Base-by-base conservation (phyloP, 768 basidiomycete genomes). In the Cytidiella melzeri region DNA sequence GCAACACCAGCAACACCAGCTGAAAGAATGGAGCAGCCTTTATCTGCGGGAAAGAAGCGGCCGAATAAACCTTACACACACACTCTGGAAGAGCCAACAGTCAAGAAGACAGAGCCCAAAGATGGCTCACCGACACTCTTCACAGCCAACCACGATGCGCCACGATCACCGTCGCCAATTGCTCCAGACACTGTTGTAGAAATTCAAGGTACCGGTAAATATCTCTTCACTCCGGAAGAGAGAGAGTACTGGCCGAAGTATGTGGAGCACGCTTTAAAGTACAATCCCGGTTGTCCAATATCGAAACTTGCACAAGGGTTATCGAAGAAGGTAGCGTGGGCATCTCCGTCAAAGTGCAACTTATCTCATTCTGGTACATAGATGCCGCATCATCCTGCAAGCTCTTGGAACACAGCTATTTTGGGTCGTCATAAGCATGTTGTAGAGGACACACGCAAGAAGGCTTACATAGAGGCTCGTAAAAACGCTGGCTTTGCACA, bases 301-400 rank as follows among this genome's bases (percentile, higher is more conserved):
- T 5, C 30, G 7, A 26, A 19, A 15, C 23, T 49, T 9, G 28
- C 41, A 36, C 5, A 20, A 34, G 23, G 43, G n/a, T 20, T 43
- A 6, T 24, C 41, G 4, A 3, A 43, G 48, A 43, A 50, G 24
- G 48, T 43, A 13, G 64, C 19, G 20, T 48, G 37, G 23, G 48
- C 18, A 19, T 38, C 28, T n/a, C 10, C 23, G 24, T 27, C 7
- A 15, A 43, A 13, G 37, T 10, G 15, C 13, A 15, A 25, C 48
- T 42, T 56, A 48, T 13, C 36, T 26, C 27, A 48, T 23, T 46
- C 41, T 41, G 13, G 18, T 9, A 20, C 38, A 10, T 49, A 87
- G 86, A 69, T 87, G 69, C 76, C 81, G 23, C 75, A 81, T 54
- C 86, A 87, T 60, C 56, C 70, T 2, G 11, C 56, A 4, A 59